phyloP scores from a whole-genome alignment of 2,329 filamentous ascomycete genomes.

The Alternaria incomplexa region DNA sequence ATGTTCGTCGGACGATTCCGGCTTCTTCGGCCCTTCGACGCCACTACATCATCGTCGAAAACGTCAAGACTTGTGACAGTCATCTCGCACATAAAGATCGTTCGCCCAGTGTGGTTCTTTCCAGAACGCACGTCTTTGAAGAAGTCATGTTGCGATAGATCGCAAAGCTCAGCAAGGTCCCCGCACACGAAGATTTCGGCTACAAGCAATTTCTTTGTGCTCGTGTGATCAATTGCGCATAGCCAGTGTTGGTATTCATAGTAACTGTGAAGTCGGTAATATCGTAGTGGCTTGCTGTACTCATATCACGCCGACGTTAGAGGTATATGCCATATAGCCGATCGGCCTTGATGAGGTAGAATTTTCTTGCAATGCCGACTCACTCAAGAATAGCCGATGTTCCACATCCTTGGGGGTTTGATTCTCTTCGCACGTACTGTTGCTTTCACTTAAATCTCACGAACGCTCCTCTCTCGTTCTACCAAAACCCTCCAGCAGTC shows the following conservation, averaged over 20 bases:
- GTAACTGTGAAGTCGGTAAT: neutral
- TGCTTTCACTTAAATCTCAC: neutral
- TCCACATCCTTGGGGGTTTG: neutral
- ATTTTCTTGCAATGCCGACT: neutral
- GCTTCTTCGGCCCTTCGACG: constrained; percentile 13
- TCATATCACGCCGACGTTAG: neutral
- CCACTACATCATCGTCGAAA: constrained; percentile 18
- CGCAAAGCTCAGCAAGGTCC: neutral
- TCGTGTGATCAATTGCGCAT: constrained; percentile 3
- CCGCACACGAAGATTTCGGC: neutral
- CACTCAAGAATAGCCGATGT: neutral
- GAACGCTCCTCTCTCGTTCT: neutral
- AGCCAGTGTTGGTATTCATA: neutral
- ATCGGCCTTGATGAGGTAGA: neutral
- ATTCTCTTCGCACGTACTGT: neutral
- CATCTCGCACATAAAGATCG: constrained; percentile 4
- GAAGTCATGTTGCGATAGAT: neutral
- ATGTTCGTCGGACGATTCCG: constrained; percentile 18
- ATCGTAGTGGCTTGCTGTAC: neutral
- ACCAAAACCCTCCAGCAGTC: neutral
- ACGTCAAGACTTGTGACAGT: constrained; percentile 16
- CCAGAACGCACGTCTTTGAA: neutral
- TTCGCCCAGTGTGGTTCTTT: neutral
- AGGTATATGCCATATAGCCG: neutral
- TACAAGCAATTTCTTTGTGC: neutral